A percentile compares a stretch with the other conserved stretches of the same genome.
Conservation (phyloP, 179 eudicot species). For the Silene coronaria region DNA sequence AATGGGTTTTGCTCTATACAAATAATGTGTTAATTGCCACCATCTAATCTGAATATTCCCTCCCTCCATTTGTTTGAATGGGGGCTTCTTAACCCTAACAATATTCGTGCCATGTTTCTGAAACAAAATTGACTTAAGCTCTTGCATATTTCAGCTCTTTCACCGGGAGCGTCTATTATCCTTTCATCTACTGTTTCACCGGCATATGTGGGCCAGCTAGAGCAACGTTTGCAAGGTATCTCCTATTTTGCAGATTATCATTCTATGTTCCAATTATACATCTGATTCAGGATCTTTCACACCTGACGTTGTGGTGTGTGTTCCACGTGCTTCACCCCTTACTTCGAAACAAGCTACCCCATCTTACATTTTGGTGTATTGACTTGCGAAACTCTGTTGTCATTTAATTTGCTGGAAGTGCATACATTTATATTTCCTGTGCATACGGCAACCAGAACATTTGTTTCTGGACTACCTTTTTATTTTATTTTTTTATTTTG, state of each 20-base stretch:
- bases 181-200: constrained; percentile 97
- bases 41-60: neutral
- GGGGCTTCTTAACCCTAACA: neutral
- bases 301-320: neutral
- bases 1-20: neutral
- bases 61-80: neutral
- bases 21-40: neutral
- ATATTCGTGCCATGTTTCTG: neutral
- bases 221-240: constrained; percentile 69
- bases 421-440: neutral
- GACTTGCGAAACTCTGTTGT: neutral
- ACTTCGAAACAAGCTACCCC: neutral
- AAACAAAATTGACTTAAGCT: constrained; percentile 3
- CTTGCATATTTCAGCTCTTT: constrained; percentile 49
- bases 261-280: neutral
- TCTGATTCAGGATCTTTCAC: neutral
- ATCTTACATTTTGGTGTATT: neutral
- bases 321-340: neutral
- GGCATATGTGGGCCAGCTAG: constrained; percentile 70
- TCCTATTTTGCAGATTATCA: neutral
- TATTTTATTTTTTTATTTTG: neutral
- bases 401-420: neutral
- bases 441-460: neutral
- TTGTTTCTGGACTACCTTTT: neutral
- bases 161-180: constrained; percentile 72